These are phyloP conservation scores for Elsinoe fawcettii DNA, from an alignment of 2,329 filamentous ascomycete species.

Conservation along the genomic window DNA sequence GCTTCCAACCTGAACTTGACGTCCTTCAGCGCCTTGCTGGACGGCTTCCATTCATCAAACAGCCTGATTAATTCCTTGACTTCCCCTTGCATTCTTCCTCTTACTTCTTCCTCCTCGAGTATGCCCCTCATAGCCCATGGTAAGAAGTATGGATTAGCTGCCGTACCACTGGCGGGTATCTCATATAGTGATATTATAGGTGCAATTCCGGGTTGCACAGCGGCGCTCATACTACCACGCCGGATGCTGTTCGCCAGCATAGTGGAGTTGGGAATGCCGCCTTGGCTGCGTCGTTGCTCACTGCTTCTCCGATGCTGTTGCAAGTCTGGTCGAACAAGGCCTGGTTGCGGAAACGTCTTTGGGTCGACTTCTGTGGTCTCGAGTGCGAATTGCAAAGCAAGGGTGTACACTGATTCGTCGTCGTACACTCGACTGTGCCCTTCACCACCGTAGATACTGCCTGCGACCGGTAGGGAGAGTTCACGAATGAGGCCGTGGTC, in stretches of 20 bases:
- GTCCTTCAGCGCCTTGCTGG: conserved; percentile 84
- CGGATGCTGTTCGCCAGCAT: conserved; percentile 29
- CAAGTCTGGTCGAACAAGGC: conserved; percentile 21
- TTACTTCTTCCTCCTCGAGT: conserved; percentile 84
- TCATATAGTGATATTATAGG: conserved; percentile 36
- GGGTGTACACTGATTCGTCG: conserved; percentile 74
- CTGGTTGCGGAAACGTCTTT: not conserved
- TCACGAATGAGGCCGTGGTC: conserved; percentile 93
- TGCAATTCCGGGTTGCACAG: conserved; percentile 25
- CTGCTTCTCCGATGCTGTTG: conserved; percentile 18
- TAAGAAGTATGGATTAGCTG: conserved; percentile 77
- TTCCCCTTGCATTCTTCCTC: conserved; percentile 68
- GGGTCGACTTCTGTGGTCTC: conserved; percentile 35
- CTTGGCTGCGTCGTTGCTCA: conserved; percentile 21
- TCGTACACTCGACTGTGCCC: conserved; percentile 92
- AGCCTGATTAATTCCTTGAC: conserved; percentile 70
- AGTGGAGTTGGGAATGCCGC: conserved; percentile 26
- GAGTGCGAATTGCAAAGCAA: conserved; percentile 41
- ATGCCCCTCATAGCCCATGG: conserved; percentile 95
- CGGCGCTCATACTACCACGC: conserved; percentile 24
- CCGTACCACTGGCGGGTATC: conserved; percentile 27
- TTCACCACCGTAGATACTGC: conserved; percentile 83
- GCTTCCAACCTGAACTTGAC: conserved; percentile 92
- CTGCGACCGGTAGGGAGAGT: conserved; percentile 77
- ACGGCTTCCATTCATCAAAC: conserved; percentile 91